Conservation (phyloP, 2,329 filamentous ascomycete species). For the Cadophora sp. region DNA sequence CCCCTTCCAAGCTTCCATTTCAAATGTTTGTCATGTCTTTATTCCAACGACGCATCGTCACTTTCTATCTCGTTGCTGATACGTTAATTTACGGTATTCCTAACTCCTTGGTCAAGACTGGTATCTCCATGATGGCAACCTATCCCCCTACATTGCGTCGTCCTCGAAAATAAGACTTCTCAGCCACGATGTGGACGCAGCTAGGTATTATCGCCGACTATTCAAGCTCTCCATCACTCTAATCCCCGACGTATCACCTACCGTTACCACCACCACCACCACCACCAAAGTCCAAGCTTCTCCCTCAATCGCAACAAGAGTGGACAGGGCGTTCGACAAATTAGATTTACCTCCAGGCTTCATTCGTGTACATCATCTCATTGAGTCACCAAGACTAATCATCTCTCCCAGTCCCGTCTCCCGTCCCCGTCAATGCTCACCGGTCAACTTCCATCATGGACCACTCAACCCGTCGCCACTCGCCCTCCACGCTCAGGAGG, state of each 20-base stretch:
- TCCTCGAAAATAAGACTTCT: not conserved
- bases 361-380: not conserved
- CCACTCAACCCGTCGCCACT: not conserved
- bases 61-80: no score
- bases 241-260: not conserved
- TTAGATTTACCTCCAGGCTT: not conserved
- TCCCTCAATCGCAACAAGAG: not conserved
- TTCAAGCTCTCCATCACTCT: not conserved
- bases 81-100: no score
- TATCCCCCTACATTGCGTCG: not conserved
- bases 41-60: no score
- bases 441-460: not conserved
- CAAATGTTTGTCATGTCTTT: no score
- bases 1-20: no score
- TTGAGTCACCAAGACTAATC: not conserved
- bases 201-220: not conserved
- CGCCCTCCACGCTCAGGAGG: not conserved
- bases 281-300: not conserved
- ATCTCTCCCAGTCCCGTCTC: not conserved
- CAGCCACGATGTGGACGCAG: not conserved
- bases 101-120: no score
- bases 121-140: no score
- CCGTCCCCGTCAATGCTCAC: not conserved
- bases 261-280: not conserved
- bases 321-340: not conserved